phyloP scores from a whole-genome alignment of 2,329 filamentous ascomycete genomes.

The Colletotrichum sp. region DNA sequence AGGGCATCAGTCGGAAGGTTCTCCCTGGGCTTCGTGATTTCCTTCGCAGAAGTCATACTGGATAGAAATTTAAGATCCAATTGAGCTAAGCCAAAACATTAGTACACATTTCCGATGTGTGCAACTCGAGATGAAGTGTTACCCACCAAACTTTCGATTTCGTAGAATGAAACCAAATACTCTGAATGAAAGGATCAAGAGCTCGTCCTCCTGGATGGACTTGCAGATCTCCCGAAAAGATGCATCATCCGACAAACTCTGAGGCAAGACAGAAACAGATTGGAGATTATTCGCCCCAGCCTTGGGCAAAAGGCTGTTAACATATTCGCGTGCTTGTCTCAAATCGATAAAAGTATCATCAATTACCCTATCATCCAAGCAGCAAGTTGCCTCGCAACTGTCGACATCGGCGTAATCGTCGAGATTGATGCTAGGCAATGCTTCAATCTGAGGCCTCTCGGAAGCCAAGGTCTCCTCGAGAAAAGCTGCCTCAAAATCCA shows the following conservation, averaged over 20 bases:
- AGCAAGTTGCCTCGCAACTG: background rate
- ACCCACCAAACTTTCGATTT: background rate
- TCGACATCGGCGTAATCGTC: background rate
- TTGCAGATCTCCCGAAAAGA: background rate
- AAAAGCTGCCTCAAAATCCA: background rate
- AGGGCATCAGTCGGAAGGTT: no score
- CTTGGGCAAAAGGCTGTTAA: background rate
- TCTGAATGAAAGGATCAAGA: background rate
- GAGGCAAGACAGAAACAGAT: no score
- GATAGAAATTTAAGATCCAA: background rate
- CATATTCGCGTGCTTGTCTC: background rate
- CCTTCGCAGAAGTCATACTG: background rate
- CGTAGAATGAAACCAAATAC: background rate
- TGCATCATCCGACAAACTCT: accelerated
- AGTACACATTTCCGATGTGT: accelerated
- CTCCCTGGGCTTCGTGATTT: accelerated
- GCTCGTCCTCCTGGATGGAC: background rate
- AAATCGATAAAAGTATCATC: background rate
- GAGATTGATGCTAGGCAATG: background rate
- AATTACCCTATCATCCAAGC: accelerated
- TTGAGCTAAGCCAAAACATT: background rate
- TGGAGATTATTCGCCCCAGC: no score
- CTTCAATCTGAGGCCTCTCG: background rate
- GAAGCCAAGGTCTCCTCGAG: accelerated
- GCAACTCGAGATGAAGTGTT: background rate